Evolutionary conservation across 2,329 filamentous ascomycete genomes (phyloP).

Genomic region (Fonsecaea monophora): DNA sequence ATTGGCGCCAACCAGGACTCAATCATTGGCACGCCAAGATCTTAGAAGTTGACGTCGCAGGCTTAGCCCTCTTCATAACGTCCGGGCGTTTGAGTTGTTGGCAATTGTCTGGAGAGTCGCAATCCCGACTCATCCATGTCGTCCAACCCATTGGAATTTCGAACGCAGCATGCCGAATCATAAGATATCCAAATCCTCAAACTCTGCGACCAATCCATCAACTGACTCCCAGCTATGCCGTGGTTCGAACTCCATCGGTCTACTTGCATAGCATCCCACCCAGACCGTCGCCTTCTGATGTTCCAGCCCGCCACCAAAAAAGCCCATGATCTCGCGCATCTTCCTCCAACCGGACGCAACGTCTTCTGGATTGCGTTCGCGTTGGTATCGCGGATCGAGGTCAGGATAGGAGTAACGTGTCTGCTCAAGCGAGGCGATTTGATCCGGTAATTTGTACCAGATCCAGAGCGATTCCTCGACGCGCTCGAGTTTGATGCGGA

Average conservation of each 20-base stretch:
- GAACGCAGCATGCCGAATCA: conserved; percentile 39
- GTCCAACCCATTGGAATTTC: background rate
- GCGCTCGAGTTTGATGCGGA: conserved; percentile 64
- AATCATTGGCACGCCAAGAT: conserved; percentile 4
- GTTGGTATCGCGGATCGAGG: conserved; percentile 5
- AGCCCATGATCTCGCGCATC: conserved; percentile 66
- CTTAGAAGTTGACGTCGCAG: background rate
- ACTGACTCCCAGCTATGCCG: conserved; percentile 41
- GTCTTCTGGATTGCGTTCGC: conserved; percentile 46
- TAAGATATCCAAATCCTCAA: conserved; percentile 60
- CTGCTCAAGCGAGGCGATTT: conserved; percentile 1
- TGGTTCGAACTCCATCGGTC: conserved; percentile 52
- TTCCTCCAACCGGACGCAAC: conserved; percentile 61
- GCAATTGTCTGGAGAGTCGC: background rate
- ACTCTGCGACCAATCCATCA: conserved; percentile 56
- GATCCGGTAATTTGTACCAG: conserved; percentile 59
- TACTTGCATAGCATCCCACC: conserved; percentile 65
- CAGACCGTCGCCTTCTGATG: conserved; percentile 59
- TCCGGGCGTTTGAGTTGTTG: background rate
- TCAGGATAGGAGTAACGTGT: conserved; percentile 29
- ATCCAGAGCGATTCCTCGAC: conserved; percentile 64
- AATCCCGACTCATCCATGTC: background rate
- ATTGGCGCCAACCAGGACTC: background rate
- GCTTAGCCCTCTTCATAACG: background rate
- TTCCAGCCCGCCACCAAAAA: conserved; percentile 66